Base-by-base conservation (phyloP, 768 basidiomycete genomes). In the Cantharellus cinnabarinus region DNA sequence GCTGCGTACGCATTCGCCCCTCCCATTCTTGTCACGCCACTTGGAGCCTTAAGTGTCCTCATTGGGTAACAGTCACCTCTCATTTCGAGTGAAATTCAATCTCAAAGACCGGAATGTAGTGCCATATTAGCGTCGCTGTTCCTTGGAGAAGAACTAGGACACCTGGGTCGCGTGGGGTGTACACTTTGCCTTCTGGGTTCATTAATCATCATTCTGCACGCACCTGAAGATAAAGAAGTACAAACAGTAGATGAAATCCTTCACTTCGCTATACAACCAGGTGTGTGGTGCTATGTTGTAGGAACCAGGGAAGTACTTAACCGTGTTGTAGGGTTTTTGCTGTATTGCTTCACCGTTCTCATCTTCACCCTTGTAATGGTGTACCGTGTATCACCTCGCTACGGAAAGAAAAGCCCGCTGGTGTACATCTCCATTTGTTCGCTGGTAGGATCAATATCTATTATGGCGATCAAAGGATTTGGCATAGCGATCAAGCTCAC, bases 391-490 rank as follows among this genome's bases (percentile, higher is more conserved):
- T 85, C 79, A 1, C 95, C 95, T 4, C 80, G 74, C 62, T 79
- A 95, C 65, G 95, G 95, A 40, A 84, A 83, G 51, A 78, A 80
- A 59, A 91, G 85, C 63, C 95, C 95, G 2, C 64, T 90, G 62
- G 85, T 95, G 39, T 98, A 95, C 72, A 79, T 98, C 63, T 91
- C 91, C 37, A 94, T 99, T 66, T 98, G 95, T 70, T 97, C 93
- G 5, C 70, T 97, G 60, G 90, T 90, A 50, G 95, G 95, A 5
- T 91, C 89, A 39, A 81, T 99, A 50, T 90, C 89, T n/a, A 81
- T 98, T 71, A 98, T 99, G 95, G 85, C 90, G 48, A 86, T 97
- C 76, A 99, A 99, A 73, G 94, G 91, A 54, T 90, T 99, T 66
- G 95, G 95, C 51, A 83, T 97, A 53, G 94, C 95, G 2, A 78